phyloP scores from a whole-genome alignment of 2,329 filamentous ascomycete genomes.

The Alternaria hordeiaustralica region DNA sequence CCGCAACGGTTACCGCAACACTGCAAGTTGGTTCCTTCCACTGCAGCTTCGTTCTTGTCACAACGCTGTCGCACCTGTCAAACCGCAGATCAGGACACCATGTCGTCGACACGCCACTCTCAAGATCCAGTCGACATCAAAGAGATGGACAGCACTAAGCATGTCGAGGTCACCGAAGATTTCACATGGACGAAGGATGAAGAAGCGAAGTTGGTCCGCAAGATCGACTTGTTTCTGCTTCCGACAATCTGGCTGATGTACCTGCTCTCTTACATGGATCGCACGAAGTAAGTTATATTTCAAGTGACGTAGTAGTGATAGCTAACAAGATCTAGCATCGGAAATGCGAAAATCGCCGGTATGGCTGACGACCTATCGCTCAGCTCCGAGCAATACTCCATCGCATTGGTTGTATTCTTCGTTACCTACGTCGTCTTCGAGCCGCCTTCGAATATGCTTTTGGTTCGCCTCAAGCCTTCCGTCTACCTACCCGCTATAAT shows the following conservation, averaged over 20 bases:
- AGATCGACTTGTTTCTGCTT: conserved; percentile 57
- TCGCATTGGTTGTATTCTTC: conserved; percentile 62
- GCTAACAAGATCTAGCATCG: conserved; percentile 38
- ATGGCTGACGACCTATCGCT: conserved; percentile 57
- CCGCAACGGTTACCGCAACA: background rate
- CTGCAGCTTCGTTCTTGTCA: background rate
- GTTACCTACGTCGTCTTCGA: conserved; percentile 60
- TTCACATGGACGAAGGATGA: conserved; percentile 58
- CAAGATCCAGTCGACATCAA: conserved; percentile 27
- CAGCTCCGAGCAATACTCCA: conserved; percentile 58
- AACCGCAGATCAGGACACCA: conserved; percentile 13
- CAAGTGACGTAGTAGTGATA: background rate
- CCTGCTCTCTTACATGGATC: conserved; percentile 56
- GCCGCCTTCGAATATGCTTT: conserved; percentile 62
- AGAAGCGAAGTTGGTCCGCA: conserved; percentile 56
- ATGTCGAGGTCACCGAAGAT: conserved; percentile 53
- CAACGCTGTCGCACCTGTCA: background rate
- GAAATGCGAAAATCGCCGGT: conserved; percentile 60
- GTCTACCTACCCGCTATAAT: conserved; percentile 60
- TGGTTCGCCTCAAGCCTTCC: conserved; percentile 57
- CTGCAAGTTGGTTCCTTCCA: background rate
- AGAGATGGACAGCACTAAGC: conserved; percentile 49
- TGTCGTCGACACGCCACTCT: conserved; percentile 34
- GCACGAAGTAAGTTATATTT: conserved; percentile 41
- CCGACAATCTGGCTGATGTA: conserved; percentile 61